phyloP scores from a whole-genome alignment of 192 early-diverging fungal genomes.

The Coemansia brasiliensis region DNA sequence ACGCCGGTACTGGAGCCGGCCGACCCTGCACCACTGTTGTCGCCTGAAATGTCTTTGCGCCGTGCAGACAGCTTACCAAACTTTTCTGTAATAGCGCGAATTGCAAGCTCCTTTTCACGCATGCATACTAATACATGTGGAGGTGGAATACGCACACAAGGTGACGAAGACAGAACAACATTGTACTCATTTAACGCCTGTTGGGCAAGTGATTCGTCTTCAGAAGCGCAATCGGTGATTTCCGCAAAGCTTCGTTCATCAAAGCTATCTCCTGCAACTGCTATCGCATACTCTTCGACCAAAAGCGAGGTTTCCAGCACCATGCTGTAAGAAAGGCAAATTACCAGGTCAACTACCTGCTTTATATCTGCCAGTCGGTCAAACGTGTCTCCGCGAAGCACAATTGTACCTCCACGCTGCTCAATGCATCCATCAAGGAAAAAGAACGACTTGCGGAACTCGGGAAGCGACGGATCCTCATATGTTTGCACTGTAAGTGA shows the following conservation, averaged over 20 bases:
- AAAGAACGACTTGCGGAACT: conserved; percentile 81
- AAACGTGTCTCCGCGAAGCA: conserved; percentile 80
- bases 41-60: conserved; percentile 11
- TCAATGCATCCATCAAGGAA: conserved; percentile 83
- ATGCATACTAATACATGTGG: conserved; percentile 76
- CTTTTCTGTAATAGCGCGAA: conserved; percentile 26
- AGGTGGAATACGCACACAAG: conserved; percentile 79
- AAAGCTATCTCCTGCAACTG: conserved; percentile 22
- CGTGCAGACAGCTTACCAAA: conserved; percentile 31
- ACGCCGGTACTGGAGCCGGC: conserved; percentile 25
- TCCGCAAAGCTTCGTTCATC: neutral
- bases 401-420: conserved; percentile 81
- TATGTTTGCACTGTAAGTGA: conserved; percentile 77
- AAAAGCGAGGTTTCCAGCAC: conserved; percentile 82
- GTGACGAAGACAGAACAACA: conserved; percentile 85
- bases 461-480: conserved; percentile 77
- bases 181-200: conserved; percentile 63
- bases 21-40: neutral
- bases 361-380: conserved; percentile 74
- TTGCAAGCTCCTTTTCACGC: conserved; percentile 60
- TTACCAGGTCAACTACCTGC: conserved; percentile 76
- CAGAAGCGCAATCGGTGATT: neutral
- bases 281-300: conserved; percentile 73
- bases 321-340: conserved; percentile 85
- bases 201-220: conserved; percentile 30